Evolutionary conservation across 768 basidiomycete genomes (phyloP).

Genomic region (Flagelloscypha sp.): DNA sequence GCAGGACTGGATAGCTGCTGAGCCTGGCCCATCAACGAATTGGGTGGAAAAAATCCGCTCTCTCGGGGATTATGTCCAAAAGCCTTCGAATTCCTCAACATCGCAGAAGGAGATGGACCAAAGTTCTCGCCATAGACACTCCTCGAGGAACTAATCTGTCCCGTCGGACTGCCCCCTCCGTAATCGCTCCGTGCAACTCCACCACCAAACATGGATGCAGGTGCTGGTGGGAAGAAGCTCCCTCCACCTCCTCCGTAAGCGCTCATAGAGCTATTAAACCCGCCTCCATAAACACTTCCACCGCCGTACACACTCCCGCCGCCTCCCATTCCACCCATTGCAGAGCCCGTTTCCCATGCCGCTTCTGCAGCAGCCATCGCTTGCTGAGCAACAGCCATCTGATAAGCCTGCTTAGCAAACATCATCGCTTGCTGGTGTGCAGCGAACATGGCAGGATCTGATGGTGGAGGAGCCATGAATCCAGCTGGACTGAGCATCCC

Average conservation of each 20-base stretch:
- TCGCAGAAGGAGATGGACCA: conserved; percentile 69
- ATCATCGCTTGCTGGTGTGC: conserved; percentile 88
- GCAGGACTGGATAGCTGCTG: too few species aligned
- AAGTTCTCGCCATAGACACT: conserved; percentile 72
- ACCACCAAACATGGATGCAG: conserved; percentile 53
- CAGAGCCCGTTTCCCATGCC: conserved; percentile 82
- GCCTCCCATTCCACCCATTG: conserved; percentile 33
- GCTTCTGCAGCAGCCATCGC: conserved; percentile 85
- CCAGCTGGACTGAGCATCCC: conserved; percentile 26
- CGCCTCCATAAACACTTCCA: conserved; percentile 15
- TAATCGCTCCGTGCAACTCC: conserved; percentile 55
- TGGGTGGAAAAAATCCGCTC: too few species aligned
- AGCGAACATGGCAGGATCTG: conserved; percentile 52
- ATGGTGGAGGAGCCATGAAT: conserved; percentile 35
- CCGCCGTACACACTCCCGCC: conserved; percentile 44
- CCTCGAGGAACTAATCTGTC: conserved; percentile 41
- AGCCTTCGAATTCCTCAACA: too few species aligned
- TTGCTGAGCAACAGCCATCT: conserved; percentile 85
- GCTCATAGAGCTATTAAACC: conserved; percentile 14
- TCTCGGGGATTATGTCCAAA: too few species aligned
- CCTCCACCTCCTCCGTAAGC: conserved; percentile 22
- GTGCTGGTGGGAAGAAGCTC: conserved; percentile 37
- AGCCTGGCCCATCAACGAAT: too few species aligned
- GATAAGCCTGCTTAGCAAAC: conserved; percentile 82
- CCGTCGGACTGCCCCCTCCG: conserved; percentile 39